phyloP scores from a whole-genome alignment of 495 filamentous ascomycete genomes.

The Talaromyces ruber region DNA sequence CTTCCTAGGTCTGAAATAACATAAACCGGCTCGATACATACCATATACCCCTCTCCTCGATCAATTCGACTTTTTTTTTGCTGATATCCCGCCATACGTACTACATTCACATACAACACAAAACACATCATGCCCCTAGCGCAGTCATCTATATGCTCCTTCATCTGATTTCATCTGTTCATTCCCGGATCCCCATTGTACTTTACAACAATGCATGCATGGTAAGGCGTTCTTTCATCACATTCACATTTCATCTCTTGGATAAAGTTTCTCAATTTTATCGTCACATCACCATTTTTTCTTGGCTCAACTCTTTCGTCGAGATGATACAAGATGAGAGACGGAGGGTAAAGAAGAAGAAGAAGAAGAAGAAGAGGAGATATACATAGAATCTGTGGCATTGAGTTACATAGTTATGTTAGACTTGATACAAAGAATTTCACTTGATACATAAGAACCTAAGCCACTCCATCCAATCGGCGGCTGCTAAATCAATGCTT shows the following conservation, averaged over 20 bases:
- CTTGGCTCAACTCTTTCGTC: neutral
- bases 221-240: conserved; percentile 4
- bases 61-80: neutral
- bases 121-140: neutral
- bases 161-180: neutral
- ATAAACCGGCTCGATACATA: too few relatives aligned
- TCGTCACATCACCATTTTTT: neutral
- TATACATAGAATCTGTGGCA: neutral
- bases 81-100: neutral
- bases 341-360: neutral
- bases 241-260: neutral
- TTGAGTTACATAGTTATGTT: neutral
- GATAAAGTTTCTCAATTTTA: neutral
- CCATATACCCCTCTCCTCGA: neutral
- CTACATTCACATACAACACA: neutral
- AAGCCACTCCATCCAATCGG: too few relatives aligned
- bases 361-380: neutral
- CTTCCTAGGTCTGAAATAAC: conserved; percentile 60
- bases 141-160: neutral
- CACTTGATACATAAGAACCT: neutral
- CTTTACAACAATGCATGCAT: conserved; percentile 2
- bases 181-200: neutral
- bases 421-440: neutral
- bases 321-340: neutral
- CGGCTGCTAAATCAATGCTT: conserved; percentile 7